These are phyloP conservation scores for Geoglossum glabrum DNA, from an alignment of 495 filamentous ascomycete species.

Conservation along the genomic window DNA sequence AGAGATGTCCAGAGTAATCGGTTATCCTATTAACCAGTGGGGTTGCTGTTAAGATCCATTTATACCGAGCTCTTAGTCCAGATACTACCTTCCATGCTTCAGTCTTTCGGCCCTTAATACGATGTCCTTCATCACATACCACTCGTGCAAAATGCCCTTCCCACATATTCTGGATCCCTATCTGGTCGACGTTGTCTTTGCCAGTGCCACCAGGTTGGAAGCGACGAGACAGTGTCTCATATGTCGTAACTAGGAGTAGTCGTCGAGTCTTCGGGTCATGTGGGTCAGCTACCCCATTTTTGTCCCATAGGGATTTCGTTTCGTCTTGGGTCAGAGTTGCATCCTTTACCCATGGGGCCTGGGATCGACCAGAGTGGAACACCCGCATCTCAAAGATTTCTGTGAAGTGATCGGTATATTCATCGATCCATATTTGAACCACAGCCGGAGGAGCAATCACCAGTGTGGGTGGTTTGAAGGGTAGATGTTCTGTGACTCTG, in stretches of 20 bases:
- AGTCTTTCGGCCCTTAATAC: not conserved
- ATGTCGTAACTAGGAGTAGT: not conserved
- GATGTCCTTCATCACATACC: not conserved
- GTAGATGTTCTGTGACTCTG: not conserved
- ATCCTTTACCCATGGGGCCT: not conserved
- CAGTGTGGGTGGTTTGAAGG: not conserved
- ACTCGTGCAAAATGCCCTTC: not conserved
- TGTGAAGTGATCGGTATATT: not conserved
- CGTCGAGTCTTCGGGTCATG: not conserved
- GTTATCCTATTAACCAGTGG: too few relatives aligned
- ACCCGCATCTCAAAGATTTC: not conserved
- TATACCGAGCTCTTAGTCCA: not conserved
- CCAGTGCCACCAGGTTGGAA: not conserved
- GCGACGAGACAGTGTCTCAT: not conserved
- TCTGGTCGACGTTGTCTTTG: not conserved
- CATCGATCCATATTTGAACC: not conserved
- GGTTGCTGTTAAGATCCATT: not conserved
- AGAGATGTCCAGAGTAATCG: too few relatives aligned
- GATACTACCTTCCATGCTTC: not conserved
- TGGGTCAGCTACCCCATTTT: not conserved
- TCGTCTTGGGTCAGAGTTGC: not conserved
- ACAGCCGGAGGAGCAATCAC: not conserved
- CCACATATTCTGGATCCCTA: not conserved
- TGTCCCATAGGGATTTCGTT: not conserved
- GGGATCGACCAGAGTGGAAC: not conserved